Percentiles rank a stretch among this genome's conserved stretches.
phyloP scores from a whole-genome alignment of 2,329 filamentous ascomycete genomes.

The Beauveria australis region DNA sequence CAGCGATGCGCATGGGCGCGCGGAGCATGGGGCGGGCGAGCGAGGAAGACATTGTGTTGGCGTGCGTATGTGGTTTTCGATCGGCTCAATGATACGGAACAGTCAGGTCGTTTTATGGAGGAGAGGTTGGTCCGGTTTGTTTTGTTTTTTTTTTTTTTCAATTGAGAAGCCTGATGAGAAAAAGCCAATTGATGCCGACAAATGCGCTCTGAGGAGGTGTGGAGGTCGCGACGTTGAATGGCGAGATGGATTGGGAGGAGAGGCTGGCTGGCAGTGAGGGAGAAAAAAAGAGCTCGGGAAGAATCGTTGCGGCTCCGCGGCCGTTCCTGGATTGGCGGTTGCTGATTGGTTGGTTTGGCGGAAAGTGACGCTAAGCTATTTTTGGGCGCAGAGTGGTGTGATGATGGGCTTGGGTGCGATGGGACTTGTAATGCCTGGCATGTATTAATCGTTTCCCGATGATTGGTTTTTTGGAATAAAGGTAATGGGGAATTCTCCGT shows the following conservation, averaged over 20 bases:
- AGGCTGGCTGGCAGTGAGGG: slow-evolving; percentile 22
- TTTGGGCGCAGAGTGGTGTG: slow-evolving; percentile 18
- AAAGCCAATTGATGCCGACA: slow-evolving; percentile 28
- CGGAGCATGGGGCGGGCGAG: slow-evolving; percentile 38
- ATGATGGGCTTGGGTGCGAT: background rate
- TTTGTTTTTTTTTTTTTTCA: slow-evolving; percentile 3
- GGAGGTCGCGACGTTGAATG: slow-evolving; percentile 13
- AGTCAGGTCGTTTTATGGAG: background rate
- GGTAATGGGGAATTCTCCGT: too few species aligned
- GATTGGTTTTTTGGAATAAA: too few species aligned
- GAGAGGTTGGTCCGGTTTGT: slow-evolving; percentile 12
- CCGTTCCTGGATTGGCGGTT: slow-evolving; percentile 14
- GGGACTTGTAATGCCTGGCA: background rate
- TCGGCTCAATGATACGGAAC: slow-evolving; percentile 4
- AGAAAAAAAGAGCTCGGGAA: slow-evolving; percentile 42
- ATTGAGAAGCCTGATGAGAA: slow-evolving; percentile 18
- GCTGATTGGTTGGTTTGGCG: background rate
- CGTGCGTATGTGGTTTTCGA: slow-evolving; percentile 5
- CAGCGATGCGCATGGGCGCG: slow-evolving; percentile 37
- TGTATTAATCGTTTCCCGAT: too few species aligned
- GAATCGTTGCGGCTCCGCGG: slow-evolving; percentile 27
- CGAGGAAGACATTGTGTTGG: slow-evolving; percentile 21
- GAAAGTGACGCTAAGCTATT: slow-evolving; percentile 21
- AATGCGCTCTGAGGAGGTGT: background rate
- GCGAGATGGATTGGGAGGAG: slow-evolving; percentile 13